Base-by-base conservation (phyloP, 78 protist genomes). In the Capsaspora owczarzaki region DNA sequence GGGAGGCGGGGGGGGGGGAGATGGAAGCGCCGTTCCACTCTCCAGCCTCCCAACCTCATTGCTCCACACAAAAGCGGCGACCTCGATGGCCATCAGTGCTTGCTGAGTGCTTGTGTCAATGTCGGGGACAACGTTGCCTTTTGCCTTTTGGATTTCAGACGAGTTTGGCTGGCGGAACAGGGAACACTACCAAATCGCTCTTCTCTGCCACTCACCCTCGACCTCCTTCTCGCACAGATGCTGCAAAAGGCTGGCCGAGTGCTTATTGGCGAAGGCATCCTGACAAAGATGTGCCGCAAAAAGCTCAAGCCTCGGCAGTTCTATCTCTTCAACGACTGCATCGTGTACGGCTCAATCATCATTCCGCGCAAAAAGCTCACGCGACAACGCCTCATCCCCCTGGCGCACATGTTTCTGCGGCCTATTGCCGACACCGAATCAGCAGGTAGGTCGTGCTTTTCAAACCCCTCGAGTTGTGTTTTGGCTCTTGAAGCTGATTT, bases 281-380 rank as follows among this genome's bases (percentile, higher is more conserved):
- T 63, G 43, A 22, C 72, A 3, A 63, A 63, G 23, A 25, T 63
- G 41, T 63, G 72, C 41, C 72, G 72, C 20, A 63, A 63, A 14
- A 63, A 63, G 72, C 72, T 41, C 2, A 63, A 63, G 72, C 33
- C 72, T 33, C 35, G 72, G 72, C 72, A 63, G 72, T 63, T 63
- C 19, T 63, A 33, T 16, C 72, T 63, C 2, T 63, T 63, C 40
- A 63, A 63, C 41, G 72, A 63, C 23, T 1, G 27, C 19, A 6
- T 63, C 43, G 41, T 63, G 2, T 63, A 63, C 19, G 72, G 72
- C 19, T 33, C 72, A 8, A 63, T 63, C 41, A 20, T 63, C 43
- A 35, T 63, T 31, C 27, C 8, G 33, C 27, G 33, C 33, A 20
- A 25, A 8, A 63, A 29, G 41, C 23, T 33, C 72, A 63, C 72